Evolutionary conservation across 495 filamentous ascomycete genomes (phyloP), one percentile per base, ranked within the genome.

Genomic region (Lentithecium fluviatile): DNA sequence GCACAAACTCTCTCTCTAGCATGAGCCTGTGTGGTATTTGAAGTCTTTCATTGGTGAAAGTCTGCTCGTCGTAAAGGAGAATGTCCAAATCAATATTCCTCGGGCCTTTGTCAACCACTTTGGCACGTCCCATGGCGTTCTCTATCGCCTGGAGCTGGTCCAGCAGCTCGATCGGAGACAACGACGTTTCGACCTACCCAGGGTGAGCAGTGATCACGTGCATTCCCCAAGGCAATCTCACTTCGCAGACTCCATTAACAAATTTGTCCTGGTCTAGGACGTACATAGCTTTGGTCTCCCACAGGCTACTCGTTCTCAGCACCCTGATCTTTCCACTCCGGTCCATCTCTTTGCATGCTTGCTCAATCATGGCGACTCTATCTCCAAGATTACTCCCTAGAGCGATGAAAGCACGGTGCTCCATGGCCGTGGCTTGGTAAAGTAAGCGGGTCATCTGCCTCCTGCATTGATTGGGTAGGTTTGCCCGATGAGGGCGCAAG

Each of bases 271-370:
- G 94, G 68, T 96, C 86, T 62, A 87, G 75, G 64, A 96, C 86
- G 75, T 98, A 97, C 94, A 98, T 98, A 21, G 94, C 89, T 60
- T 89, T 84, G 6, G 93, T 98, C 76, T 97, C 90, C 78, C 93
- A 98, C 37, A 98, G 78, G 53, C 85, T 84, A 70, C 94, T 97
- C 0, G 93, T 96, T 66, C 86, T 77, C 53, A 83, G 80, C 38
- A 98, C 81, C 56, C 76, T 82, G 71, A 97, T 89, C 48, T 80
- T 83, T 34, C 82, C 56, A 26, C 52, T 76, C 26, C 74, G 71
- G 51, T 87, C 82, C 84, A 98, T 88, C 67, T 87, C 82, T 46
- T 77, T 78, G 71, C 90, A 90, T 1, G 94, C 92, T 56, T 79
- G 75, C 73, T 95, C 90, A 46, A 98, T 92, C 82, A 83, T 87